phyloP scores from a whole-genome alignment of 441 rosid species.

The Pelargonium fulgidum region DNA sequence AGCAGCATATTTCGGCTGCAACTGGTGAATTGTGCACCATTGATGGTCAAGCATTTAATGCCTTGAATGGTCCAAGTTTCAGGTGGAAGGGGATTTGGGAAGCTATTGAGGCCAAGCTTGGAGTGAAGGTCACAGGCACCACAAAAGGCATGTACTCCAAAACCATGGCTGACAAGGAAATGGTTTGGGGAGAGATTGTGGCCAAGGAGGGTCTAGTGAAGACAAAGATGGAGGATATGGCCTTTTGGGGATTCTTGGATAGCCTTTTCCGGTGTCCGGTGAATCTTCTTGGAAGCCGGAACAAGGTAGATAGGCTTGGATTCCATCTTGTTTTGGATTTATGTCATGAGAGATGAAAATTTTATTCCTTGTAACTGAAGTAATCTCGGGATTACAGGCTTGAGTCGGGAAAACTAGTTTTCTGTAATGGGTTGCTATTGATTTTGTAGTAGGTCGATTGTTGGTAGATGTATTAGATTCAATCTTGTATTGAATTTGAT shows the following conservation, averaged over 20 bases:
- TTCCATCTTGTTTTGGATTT: conserved; percentile 55
- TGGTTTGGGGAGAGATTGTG: conserved; percentile 63
- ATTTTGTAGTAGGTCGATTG: too few species aligned
- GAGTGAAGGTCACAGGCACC: conserved; percentile 30
- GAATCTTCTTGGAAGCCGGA: conserved; percentile 56
- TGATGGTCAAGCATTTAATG: conserved; percentile 58
- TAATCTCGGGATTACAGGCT: too few species aligned
- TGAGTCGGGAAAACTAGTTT: too few species aligned
- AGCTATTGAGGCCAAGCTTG: conserved; percentile 47
- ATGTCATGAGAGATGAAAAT: conserved; percentile 54
- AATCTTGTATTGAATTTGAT: too few species aligned
- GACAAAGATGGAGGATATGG: conserved; percentile 62
- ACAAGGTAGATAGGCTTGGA: conserved; percentile 49
- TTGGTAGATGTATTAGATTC: too few species aligned
- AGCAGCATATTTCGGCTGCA: conserved; percentile 73
- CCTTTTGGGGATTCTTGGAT: conserved; percentile 76
- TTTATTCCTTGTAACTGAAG: conserved; percentile 34
- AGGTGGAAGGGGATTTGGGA: conserved; percentile 88
- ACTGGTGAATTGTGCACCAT: conserved; percentile 34
- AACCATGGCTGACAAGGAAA: conserved; percentile 44
- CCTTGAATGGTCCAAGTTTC: conserved; percentile 60
- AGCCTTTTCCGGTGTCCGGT: conserved; percentile 54
- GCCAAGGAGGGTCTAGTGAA: conserved; percentile 37
- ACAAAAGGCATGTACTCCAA: conserved; percentile 32
- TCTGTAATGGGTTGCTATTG: too few species aligned